Conservation (phyloP, 2,329 filamentous ascomycete species). For the Alternaria solani region DNA sequence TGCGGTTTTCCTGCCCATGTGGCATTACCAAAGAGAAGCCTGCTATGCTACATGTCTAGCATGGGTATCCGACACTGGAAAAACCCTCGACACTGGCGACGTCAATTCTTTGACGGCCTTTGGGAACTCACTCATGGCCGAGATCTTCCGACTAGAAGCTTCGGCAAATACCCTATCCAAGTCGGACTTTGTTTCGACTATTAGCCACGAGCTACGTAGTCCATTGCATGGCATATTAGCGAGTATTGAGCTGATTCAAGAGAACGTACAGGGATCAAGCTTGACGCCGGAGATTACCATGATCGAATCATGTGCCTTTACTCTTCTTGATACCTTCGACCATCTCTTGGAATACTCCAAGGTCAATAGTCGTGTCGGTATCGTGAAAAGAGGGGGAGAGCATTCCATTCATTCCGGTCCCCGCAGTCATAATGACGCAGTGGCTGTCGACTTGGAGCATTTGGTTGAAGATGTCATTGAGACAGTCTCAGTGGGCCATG, state of each 20-base stretch:
- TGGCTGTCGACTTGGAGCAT: conserved; percentile 5
- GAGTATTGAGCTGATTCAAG: conserved; percentile 57
- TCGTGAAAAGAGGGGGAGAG: not conserved
- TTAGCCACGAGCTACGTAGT: conserved; percentile 62
- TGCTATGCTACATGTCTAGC: conserved; percentile 27
- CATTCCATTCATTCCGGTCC: not conserved
- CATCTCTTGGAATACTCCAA: conserved; percentile 35
- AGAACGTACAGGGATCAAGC: conserved; percentile 48
- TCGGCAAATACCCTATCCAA: conserved; percentile 52
- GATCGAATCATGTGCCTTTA: conserved; percentile 58
- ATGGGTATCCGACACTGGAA: conserved; percentile 27
- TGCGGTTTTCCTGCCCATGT: conserved; percentile 34
- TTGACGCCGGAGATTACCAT: conserved; percentile 56
- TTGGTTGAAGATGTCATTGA: conserved; percentile 17
- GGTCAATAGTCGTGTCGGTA: conserved; percentile 20
- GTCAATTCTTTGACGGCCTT: conserved; percentile 19
- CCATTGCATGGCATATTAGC: conserved; percentile 49
- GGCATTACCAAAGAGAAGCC: conserved; percentile 35
- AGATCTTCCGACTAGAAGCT: conserved; percentile 53
- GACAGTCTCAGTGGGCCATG: conserved; percentile 15
- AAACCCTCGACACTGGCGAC: conserved; percentile 22
- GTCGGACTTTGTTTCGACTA: conserved; percentile 59
- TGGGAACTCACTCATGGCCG: conserved; percentile 49
- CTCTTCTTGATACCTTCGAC: conserved; percentile 54
- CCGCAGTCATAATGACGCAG: not conserved